Percentiles rank a stretch among this genome's conserved stretches.
These are phyloP conservation scores for Quercus dentata DNA, from an alignment of 306 rosid genomes.

Conservation along the genomic window DNA sequence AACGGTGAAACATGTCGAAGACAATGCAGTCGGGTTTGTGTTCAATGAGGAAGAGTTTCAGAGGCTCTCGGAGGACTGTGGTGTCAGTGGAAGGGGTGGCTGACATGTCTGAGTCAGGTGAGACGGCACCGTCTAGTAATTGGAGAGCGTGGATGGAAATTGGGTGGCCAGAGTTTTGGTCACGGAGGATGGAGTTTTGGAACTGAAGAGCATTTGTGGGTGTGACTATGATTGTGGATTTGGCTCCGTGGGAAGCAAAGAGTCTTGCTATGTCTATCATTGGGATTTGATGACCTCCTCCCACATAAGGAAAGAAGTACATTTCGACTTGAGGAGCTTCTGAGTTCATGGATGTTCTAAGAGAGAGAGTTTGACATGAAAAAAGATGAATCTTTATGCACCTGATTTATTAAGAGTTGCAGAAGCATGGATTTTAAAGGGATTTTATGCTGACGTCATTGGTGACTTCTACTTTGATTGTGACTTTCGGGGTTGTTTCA, in stretches of 20 bases:
- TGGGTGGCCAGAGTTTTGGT: constrained; percentile 33
- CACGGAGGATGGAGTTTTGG: constrained; percentile 40
- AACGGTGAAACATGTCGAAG: constrained; percentile 48
- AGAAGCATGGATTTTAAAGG: no score
- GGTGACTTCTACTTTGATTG: no score
- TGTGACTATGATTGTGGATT: constrained; percentile 47
- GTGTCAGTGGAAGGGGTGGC: constrained; percentile 33
- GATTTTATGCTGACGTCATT: no score
- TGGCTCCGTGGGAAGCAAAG: constrained; percentile 55
- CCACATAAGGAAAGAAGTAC: constrained; percentile 35
- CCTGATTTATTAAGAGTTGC: no score
- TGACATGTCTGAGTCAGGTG: constrained; percentile 46
- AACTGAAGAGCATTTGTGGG: constrained; percentile 33
- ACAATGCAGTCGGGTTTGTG: constrained; percentile 46
- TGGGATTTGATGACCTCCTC: constrained; percentile 67
- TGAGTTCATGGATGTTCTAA: constrained; percentile 5
- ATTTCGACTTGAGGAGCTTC: constrained; percentile 9
- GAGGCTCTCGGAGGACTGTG: constrained; percentile 45
- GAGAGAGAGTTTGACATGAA: not conserved
- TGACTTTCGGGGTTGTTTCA: no score
- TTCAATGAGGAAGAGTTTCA: constrained; percentile 28
- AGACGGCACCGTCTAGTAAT: constrained; percentile 11
- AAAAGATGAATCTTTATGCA: no score
- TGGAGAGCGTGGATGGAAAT: constrained; percentile 33
- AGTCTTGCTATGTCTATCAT: constrained; percentile 69